A percentile compares a stretch with the other conserved stretches of the same genome.
phyloP scores from a whole-genome alignment of 1,284 basidiomycete genomes.

The Puccinia polysora region DNA sequence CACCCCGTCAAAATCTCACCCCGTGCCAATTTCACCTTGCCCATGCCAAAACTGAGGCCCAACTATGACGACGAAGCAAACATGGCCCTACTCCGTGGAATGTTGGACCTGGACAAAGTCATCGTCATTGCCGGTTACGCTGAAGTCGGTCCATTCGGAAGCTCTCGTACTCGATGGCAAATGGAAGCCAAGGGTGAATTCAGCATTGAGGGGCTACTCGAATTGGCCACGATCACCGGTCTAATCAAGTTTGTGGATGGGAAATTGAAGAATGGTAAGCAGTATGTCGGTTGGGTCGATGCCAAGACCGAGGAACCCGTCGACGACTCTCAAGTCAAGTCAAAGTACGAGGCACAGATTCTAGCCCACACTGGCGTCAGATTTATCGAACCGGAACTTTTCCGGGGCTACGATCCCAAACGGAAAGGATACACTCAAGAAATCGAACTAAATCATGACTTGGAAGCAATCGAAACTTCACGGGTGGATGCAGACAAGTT shows the following conservation, averaged over 20 bases:
- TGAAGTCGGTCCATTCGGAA: conserved; percentile 98
- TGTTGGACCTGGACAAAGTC: conserved; percentile 92
- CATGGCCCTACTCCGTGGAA: conserved; percentile 61
- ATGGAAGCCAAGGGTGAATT: conserved; percentile 92
- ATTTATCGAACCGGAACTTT: conserved; percentile 72
- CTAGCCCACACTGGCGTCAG: conserved; percentile 80
- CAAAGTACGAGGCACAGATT: conserved; percentile 91
- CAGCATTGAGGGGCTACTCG: conserved; percentile 93
- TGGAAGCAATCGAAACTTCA: conserved; percentile 90
- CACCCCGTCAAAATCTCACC: conserved; percentile 90
- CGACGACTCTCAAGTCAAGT: conserved; percentile 93
- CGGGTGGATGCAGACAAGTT: conserved; percentile 87
- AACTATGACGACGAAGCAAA: conserved; percentile 30
- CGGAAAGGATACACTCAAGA: conserved; percentile 97
- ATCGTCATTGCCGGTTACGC: conserved; percentile 93
- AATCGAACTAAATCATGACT: conserved; percentile 90
- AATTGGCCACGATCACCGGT: conserved; percentile 99
- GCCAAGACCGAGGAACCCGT: conserved; percentile 91
- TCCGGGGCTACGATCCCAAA: conserved; percentile 94
- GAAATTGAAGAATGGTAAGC: conserved; percentile 79
- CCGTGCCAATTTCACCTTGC: conserved; percentile 93
- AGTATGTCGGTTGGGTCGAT: conserved; percentile 98
- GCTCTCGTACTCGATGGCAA: conserved; percentile 97
- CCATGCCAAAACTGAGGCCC: conserved; percentile 69
- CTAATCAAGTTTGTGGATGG: conserved; percentile 98